Conservation (phyloP, 2,329 filamentous ascomycete species). For the Plenodomus biglobosus region DNA sequence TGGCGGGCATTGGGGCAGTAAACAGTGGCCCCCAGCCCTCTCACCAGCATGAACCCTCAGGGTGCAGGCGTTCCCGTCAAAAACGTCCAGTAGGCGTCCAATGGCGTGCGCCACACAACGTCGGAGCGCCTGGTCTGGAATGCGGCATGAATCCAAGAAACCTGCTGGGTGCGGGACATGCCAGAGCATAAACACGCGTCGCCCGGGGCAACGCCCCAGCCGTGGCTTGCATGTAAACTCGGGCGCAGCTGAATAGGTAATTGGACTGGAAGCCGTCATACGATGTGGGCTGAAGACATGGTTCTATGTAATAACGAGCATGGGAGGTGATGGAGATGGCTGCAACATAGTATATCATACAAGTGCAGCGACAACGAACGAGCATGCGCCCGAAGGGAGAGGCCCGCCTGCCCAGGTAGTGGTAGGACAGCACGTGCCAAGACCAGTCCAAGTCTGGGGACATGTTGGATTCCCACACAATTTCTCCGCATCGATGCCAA, state of each 20-base stretch:
- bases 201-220: constrained; percentile 5
- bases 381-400: neutral
- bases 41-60: constrained; percentile 21
- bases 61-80: constrained; percentile 12
- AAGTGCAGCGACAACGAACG: neutral
- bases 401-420: no score
- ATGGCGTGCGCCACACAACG: constrained; percentile 4
- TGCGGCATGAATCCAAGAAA: constrained; percentile 6
- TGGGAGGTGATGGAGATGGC: no score
- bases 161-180: constrained; percentile 10
- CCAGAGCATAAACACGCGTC: constrained; percentile 14
- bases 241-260: no score
- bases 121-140: constrained; percentile 13
- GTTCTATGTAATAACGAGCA: no score
- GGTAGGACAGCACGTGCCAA: constrained; percentile 6
- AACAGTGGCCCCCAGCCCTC: constrained; percentile 35
- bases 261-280: neutral
- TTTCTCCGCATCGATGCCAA: neutral
- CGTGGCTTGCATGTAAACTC: constrained; percentile 7
- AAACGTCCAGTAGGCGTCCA: constrained; percentile 16
- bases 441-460: neutral
- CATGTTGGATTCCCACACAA: no score
- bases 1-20: constrained; percentile 36
- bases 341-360: neutral
- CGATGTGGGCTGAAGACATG: no score